Conservation (phyloP, 192 early-diverging fungal species). For the Irineochytrium annulatum region DNA sequence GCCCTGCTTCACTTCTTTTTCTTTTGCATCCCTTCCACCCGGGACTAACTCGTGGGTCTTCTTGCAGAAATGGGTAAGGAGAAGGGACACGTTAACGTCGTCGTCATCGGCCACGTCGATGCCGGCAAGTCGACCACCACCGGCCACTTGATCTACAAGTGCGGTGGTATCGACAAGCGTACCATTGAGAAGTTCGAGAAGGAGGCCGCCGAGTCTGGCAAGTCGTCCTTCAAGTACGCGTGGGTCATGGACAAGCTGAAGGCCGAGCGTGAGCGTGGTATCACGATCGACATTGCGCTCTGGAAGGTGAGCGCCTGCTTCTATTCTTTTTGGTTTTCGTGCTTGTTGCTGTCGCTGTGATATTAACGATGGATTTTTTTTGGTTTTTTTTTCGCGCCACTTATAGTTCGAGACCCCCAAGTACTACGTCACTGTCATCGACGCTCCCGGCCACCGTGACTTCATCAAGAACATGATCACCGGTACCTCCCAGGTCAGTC, state of each 20-base stretch:
- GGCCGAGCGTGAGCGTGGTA: constrained; percentile 99
- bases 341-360: background rate
- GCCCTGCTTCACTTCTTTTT: no score
- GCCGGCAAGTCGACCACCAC: constrained; percentile 99
- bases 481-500: constrained; percentile 82
- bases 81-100: constrained; percentile 71
- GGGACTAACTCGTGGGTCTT: no score
- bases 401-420: constrained; percentile 85
- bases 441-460: constrained; percentile 99
- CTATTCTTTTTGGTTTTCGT: constrained; percentile 43
- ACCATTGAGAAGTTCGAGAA: constrained; percentile 99
- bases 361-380: no score
- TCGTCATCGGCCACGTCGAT: constrained; percentile 98
- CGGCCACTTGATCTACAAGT: constrained; percentile 99
- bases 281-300: constrained; percentile 97
- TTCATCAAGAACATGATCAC: constrained; percentile 95
- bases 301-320: constrained; percentile 58
- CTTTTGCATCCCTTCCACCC: no score
- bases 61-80: constrained; percentile 73
- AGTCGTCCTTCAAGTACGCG: constrained; percentile 99
- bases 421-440: constrained; percentile 97
- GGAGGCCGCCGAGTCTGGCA: constrained; percentile 97
- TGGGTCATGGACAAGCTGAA: constrained; percentile 98
- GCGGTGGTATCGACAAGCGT: constrained; percentile 99
- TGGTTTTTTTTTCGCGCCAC: no score